Evolutionary conservation across 176 grass and related monocot species (phyloP), one percentile per base, ranked within the genome.

Genomic region (maize (Zea mays)): DNA sequence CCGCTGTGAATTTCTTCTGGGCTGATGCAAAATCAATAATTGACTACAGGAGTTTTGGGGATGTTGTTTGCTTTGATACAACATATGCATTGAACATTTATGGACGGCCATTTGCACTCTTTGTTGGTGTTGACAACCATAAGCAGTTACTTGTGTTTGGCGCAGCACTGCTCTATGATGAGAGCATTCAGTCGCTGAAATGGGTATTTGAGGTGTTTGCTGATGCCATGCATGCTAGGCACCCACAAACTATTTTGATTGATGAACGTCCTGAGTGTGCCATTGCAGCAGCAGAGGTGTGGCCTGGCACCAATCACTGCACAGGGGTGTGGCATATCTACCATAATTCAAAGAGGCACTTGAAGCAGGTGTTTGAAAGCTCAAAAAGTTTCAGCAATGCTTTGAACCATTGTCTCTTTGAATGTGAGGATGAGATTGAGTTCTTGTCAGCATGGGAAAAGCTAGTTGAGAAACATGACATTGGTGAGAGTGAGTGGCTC

Each of bases 41-140:
- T 9, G 93, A 97, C 75, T 93, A 81, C 69, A 87, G 74, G 76
- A 89, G 81, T 82, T 97, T 97, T 74, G 87, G 87, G 65, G 93
- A 97, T 72, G 90, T 91, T 67, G 88, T 97, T 77, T 86, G 88
- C 67, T 91, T 90, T 50, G 93, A 97, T 81, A 93, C 88, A 71
- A 91, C 90, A 74, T 97, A 93, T 76, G 77, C 47, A 41, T 74
- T 91, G 67, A 85, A 85, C 86, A 87, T 54, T 8, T 97, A 91
- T 86, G 86, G 88, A 16, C 81, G 93, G 34, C 93, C 93, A 54
- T 91, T 94, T 21, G 61, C 79, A 71, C 84, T 89, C 40, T 94
- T 94, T 81, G 65, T 94, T 67, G 92, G 88, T 19, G 73, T 91
- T 27, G 88, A 94, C 48, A 90, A 94, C 72, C 83, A 84, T 75